These are phyloP conservation scores for Malbranchea zuffiana DNA, from an alignment of 2,329 filamentous ascomycete genomes.

Conservation along the genomic window DNA sequence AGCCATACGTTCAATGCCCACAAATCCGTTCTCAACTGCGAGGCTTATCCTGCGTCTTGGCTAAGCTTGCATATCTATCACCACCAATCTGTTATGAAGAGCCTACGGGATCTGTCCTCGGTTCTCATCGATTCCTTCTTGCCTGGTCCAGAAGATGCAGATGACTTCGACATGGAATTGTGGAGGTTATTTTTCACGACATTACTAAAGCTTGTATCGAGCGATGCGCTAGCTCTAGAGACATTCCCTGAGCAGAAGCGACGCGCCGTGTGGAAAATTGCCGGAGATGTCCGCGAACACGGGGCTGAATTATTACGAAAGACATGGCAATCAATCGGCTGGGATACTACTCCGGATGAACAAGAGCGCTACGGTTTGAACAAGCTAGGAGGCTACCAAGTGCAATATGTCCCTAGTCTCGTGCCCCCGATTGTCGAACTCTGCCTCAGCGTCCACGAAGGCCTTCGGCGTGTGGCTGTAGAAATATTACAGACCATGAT, in stretches of 20 bases:
- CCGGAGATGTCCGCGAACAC: slow-evolving; percentile 84
- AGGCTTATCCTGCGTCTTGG: slow-evolving; percentile 83
- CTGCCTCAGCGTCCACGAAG: slow-evolving; percentile 90
- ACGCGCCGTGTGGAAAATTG: slow-evolving; percentile 96
- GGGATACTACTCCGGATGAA: slow-evolving; percentile 80
- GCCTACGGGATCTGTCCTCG: slow-evolving; percentile 67
- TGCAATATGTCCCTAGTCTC: slow-evolving; percentile 89
- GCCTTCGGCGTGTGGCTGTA: slow-evolving; percentile 76
- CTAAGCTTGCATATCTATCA: slow-evolving; percentile 88
- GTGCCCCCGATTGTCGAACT: slow-evolving; percentile 87
- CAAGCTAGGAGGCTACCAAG: slow-evolving; percentile 91
- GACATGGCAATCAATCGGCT: slow-evolving; percentile 92
- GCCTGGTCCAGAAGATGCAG: slow-evolving; percentile 81
- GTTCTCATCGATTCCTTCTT: slow-evolving; percentile 75
- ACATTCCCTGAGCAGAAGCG: slow-evolving; percentile 96
- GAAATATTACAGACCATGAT: slow-evolving; percentile 97
- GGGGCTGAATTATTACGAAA: slow-evolving; percentile 75
- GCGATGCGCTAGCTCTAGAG: slow-evolving; percentile 77
- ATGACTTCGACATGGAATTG: slow-evolving; percentile 80
- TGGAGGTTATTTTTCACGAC: slow-evolving; percentile 93
- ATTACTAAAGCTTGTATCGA: slow-evolving; percentile 77
- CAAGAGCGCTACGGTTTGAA: slow-evolving; percentile 62
- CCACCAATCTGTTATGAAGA: slow-evolving; percentile 78
- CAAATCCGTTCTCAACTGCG: slow-evolving; percentile 77
- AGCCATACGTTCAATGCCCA: slow-evolving; percentile 73